These are phyloP conservation scores for Hevea brasiliensis DNA, from an alignment of 345 rosid genomes.

Conservation along the genomic window DNA sequence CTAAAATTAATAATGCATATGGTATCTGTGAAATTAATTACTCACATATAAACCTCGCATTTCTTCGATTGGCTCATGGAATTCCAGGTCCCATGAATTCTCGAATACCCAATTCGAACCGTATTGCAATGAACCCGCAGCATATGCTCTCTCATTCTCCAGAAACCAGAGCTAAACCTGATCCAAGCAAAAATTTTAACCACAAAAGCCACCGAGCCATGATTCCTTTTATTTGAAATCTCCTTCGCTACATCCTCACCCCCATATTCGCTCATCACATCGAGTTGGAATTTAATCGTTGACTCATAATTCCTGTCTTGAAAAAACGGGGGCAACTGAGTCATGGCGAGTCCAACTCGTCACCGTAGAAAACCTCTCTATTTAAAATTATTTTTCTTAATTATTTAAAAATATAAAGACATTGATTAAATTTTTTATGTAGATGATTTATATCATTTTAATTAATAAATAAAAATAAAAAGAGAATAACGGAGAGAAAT, in stretches of 20 bases:
- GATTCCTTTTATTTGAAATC: neutral
- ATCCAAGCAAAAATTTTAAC: constrained; percentile 9
- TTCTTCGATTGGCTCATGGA: constrained; percentile 3
- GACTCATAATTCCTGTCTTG: constrained; percentile 15
- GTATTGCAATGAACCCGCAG: constrained; percentile 13
- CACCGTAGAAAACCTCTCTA: constrained; percentile 10
- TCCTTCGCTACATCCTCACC: constrained; percentile 13
- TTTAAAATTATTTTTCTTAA: no score
- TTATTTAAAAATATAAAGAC: constrained; percentile 12
- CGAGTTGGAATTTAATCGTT: constrained; percentile 3
- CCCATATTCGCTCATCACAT: constrained; percentile 8
- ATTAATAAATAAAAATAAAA: no score
- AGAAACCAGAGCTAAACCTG: constrained; percentile 11
- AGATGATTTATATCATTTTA: constrained; percentile 36
- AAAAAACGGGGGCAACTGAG: constrained; percentile 13
- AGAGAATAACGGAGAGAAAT: no score
- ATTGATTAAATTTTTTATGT: constrained; percentile 28
- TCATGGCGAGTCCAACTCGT: neutral
- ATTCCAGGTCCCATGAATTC: constrained; percentile 13
- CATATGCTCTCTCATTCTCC: constrained; percentile 19
- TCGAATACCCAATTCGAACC: constrained; percentile 10
- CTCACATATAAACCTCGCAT: constrained; percentile 14
- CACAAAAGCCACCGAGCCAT: constrained; percentile 20
- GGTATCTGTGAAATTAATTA: neutral
- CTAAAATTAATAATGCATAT: neutral